These are phyloP conservation scores for Rhizoclosmatium sp. DNA, from an alignment of 192 early-diverging fungal species.

Conservation along the genomic window DNA sequence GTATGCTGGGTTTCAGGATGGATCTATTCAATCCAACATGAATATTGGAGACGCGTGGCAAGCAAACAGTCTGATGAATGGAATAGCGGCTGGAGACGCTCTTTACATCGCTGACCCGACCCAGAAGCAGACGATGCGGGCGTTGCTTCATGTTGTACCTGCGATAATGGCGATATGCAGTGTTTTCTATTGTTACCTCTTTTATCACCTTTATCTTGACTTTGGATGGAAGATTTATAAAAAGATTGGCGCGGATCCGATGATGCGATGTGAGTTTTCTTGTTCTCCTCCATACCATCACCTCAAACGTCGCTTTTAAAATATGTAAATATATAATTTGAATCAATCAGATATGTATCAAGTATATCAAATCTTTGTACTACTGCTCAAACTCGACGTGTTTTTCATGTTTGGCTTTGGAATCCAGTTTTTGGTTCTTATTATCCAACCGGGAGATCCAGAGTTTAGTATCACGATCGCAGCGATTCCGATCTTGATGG, in stretches of 20 bases:
- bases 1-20: conserved; percentile 76
- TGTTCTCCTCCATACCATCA: conserved; percentile 3
- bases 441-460: conserved; percentile 50
- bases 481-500: conserved; percentile 66
- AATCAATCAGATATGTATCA: conserved; percentile 49
- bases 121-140: conserved; percentile 3
- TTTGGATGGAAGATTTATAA: conserved; percentile 69
- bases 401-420: conserved; percentile 82
- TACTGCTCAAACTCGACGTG: conserved; percentile 81
- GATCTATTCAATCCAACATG: conserved; percentile 45
- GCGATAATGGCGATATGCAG: conserved; percentile 63
- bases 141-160: conserved; percentile 60
- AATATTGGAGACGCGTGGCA: conserved; percentile 1
- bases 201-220: conserved; percentile 54
- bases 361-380: conserved; percentile 77
- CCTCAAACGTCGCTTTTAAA: not conserved
- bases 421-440: conserved; percentile 72
- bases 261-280: conserved; percentile 48
- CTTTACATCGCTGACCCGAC: conserved; percentile 24
- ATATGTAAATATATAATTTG: not conserved
- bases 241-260: conserved; percentile 62
- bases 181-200: conserved; percentile 47
- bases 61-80: not conserved
- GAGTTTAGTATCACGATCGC: conserved; percentile 57
- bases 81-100: not conserved